Percentiles rank a stretch among this genome's conserved stretches.
phyloP scores from a whole-genome alignment of 1,284 basidiomycete species.

The Pascua guehoae region DNA sequence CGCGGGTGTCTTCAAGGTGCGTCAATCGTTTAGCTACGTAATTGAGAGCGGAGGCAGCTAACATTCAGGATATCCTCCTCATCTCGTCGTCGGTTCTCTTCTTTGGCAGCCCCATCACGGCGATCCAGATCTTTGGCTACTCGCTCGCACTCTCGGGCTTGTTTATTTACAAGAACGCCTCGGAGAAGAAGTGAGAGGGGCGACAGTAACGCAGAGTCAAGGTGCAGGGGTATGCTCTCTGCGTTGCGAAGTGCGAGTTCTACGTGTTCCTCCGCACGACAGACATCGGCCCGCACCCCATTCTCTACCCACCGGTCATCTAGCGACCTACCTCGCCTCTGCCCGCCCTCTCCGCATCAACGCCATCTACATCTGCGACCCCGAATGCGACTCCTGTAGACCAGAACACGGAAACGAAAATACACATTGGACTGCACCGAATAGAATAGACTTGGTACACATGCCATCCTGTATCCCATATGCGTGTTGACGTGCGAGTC shows the following conservation, averaged over 20 bases:
- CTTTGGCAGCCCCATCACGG: conserved; percentile 72
- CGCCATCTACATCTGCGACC: too few relatives aligned
- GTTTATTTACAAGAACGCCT: conserved; percentile 38
- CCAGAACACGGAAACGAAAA: too few relatives aligned
- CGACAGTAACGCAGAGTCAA: neutral
- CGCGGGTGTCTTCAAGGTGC: conserved; percentile 81
- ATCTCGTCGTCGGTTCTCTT: conserved; percentile 81
- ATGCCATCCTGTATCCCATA: too few relatives aligned
- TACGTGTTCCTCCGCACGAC: too few relatives aligned
- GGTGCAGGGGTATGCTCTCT: neutral
- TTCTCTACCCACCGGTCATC: too few relatives aligned
- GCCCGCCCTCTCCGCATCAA: too few relatives aligned
- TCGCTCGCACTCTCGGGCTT: conserved; percentile 34
- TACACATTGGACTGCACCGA: too few relatives aligned
- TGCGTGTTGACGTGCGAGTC: too few relatives aligned
- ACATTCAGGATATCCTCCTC: conserved; percentile 73
- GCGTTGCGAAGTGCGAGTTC: neutral
- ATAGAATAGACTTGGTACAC: too few relatives aligned
- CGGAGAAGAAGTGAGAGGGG: conserved; percentile 15
- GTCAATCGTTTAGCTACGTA: conserved; percentile 42
- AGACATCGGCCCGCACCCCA: too few relatives aligned
- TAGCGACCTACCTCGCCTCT: too few relatives aligned
- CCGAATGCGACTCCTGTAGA: too few relatives aligned
- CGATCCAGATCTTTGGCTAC: conserved; percentile 69
- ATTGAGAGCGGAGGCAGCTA: conserved; percentile 31